Conservation (phyloP, 768 basidiomycete species). For the Naganishia randhawae region DNA sequence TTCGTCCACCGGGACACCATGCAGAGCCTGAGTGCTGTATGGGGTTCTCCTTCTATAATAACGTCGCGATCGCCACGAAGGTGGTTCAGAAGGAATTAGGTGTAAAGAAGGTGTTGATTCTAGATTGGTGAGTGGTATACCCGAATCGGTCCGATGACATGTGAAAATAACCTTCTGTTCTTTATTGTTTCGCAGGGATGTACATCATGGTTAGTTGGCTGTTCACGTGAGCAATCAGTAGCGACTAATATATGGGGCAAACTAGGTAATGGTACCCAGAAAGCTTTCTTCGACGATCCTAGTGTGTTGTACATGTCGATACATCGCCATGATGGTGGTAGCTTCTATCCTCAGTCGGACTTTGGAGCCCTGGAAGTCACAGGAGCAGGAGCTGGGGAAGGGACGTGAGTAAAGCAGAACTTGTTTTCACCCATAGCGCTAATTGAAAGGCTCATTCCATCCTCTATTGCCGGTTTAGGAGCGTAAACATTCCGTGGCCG, state of each 20-base stretch:
- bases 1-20: slow-evolving; percentile 95
- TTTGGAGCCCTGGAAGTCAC: slow-evolving; percentile 82
- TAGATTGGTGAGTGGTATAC: slow-evolving; percentile 76
- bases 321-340: slow-evolving; percentile 87
- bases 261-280: slow-evolving; percentile 91
- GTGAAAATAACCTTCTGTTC: not conserved
- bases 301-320: slow-evolving; percentile 88
- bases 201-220: slow-evolving; percentile 72
- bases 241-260: not conserved
- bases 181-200: slow-evolving; percentile 63
- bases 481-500: slow-evolving; percentile 96
- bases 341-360: slow-evolving; percentile 87
- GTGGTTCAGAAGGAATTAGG: slow-evolving; percentile 69
- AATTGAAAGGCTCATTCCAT: slow-evolving; percentile 16
- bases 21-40: slow-evolving; percentile 97
- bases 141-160: not conserved
- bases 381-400: slow-evolving; percentile 76
- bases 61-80: slow-evolving; percentile 85
- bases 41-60: slow-evolving; percentile 99
- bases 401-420: slow-evolving; percentile 64
- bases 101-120: slow-evolving; percentile 76
- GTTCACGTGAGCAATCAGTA: not conserved
- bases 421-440: not conserved
- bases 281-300: slow-evolving; percentile 90
- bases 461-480: slow-evolving; percentile 47